Base-by-base conservation (phyloP, 2,329 filamentous ascomycete species). In the Sordariomycetes sp. region DNA sequence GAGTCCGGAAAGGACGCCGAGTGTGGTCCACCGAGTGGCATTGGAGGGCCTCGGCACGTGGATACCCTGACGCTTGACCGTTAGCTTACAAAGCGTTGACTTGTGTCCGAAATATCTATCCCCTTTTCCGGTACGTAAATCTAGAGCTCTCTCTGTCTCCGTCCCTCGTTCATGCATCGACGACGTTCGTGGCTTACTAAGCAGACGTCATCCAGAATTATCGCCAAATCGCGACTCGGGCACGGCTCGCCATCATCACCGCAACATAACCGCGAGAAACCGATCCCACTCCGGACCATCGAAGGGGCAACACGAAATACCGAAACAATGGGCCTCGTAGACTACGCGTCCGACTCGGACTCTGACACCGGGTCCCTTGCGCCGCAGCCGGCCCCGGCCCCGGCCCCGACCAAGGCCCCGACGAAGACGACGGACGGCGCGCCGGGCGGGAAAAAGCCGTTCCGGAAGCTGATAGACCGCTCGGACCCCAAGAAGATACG, bases 391-490 rank as follows among this genome's bases (percentile, higher is more conserved):
- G 64, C 62, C 60, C 62, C 57, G 64, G 36, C 36, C 60, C 39
- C 62, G 55, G 65, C 65, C 8, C 62, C 62, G 52, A 57, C 67
- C 24, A 68, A 74, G 52, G 48, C 62, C 54, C 3, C 36, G 36
- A 10, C 36, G 3, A 17, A 39, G 17, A 17, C 36, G 17, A 17
- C 12, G 3, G 36, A 13, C 20, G 20, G n/a, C 45, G 59, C 66
- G 24, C 65, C 70, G 32, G 67, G 74, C 24, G n/a, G 22, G 45
- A 80, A 89, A 69, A 79, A 85, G 59, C 73, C 81, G 20, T 87
- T 90, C 66, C 85, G 87, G 65, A 91, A 90, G 69, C 82, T 94
- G 57, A 82, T 95, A 70, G 87, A 94, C 71, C 82, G 86, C 67
- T 53, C 55, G 50, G 55, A 57, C 17, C 55, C 55, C 7, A 84